Evolutionary conservation across 2,329 filamentous ascomycete species (phyloP).

Genomic region (Sordariomycetes sp.): DNA sequence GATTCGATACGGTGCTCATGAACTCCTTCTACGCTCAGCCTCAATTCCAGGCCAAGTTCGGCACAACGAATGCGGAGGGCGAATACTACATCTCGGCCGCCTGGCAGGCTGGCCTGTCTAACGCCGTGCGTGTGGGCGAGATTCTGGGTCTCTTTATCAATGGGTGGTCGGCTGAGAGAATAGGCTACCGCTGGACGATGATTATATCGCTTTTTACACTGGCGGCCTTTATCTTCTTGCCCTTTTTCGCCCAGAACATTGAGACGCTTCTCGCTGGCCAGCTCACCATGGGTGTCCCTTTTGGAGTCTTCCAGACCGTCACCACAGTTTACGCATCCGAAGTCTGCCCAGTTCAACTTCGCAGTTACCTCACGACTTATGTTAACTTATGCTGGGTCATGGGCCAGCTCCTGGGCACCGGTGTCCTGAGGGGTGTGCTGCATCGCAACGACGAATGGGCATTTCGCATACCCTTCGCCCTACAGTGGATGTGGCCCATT

Average conservation of each 20-base stretch:
- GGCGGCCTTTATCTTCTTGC: constrained; percentile 24
- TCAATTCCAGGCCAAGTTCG: constrained; percentile 18
- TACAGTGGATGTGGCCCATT: constrained; percentile 23
- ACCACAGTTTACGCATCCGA: constrained; percentile 26
- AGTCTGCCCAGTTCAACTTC: constrained; percentile 16
- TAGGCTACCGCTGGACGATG: constrained; percentile 24
- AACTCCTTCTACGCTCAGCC: constrained; percentile 21
- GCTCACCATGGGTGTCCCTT: constrained; percentile 23
- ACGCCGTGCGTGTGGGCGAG: constrained; percentile 22
- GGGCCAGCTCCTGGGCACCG: constrained; percentile 28
- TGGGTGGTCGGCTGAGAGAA: constrained; percentile 25
- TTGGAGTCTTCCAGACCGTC: constrained; percentile 19
- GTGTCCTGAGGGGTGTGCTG: constrained; percentile 24
- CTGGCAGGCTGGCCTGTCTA: constrained; percentile 31
- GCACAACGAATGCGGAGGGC: constrained; percentile 4
- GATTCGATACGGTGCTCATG: constrained; percentile 11
- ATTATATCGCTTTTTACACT: constrained; percentile 19
- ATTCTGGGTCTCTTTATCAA: constrained; percentile 31
- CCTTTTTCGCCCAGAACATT: constrained; percentile 22
- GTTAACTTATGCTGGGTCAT: constrained; percentile 8
- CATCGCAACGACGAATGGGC: constrained; percentile 16
- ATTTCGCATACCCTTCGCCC: constrained; percentile 24
- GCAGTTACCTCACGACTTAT: constrained; percentile 17
- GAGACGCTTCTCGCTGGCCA: constrained; percentile 19
- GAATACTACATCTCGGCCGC: constrained; percentile 1